These are phyloP conservation scores for Vachellia pachyceras DNA, from an alignment of 306 rosid species.

Conservation along the genomic window DNA sequence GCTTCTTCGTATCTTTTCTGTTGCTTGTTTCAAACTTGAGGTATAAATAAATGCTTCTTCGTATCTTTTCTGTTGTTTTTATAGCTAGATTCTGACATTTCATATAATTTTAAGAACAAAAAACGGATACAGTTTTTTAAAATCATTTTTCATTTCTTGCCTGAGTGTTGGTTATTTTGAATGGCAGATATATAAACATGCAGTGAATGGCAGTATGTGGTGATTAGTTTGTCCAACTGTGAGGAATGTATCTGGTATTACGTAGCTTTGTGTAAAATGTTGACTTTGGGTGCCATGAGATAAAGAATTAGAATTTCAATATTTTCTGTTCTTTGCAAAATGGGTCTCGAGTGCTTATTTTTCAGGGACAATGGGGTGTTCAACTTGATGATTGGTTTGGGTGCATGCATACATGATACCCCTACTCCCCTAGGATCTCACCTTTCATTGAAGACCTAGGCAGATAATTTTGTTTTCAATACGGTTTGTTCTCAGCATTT, in stretches of 20 bases:
- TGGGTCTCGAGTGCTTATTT: neutral
- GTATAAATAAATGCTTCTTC: constrained; percentile 45
- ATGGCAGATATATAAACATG: neutral
- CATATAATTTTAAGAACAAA: neutral
- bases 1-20: constrained; percentile 21
- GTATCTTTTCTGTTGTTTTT: constrained; percentile 12
- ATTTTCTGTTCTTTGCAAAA: neutral
- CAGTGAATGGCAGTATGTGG: neutral
- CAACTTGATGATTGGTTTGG: neutral
- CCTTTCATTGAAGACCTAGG: constrained; percentile 9
- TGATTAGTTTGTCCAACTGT: neutral
- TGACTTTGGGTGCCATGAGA: neutral
- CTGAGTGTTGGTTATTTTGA: no score
- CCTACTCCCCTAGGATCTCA: neutral
- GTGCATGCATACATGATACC: neutral
- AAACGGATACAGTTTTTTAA: neutral
- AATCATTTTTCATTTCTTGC: constrained; percentile 6
- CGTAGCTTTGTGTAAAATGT: neutral
- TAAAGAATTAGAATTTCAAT: neutral
- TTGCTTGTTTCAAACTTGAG: constrained; percentile 81
- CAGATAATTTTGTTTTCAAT: constrained; percentile 3
- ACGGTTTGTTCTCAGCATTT: neutral
- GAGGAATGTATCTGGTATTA: neutral
- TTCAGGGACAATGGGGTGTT: neutral
- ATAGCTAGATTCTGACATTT: neutral